These are phyloP conservation scores for Penicillium psychrosexuale DNA, from an alignment of 2,329 filamentous ascomycete species.

Conservation along the genomic window DNA sequence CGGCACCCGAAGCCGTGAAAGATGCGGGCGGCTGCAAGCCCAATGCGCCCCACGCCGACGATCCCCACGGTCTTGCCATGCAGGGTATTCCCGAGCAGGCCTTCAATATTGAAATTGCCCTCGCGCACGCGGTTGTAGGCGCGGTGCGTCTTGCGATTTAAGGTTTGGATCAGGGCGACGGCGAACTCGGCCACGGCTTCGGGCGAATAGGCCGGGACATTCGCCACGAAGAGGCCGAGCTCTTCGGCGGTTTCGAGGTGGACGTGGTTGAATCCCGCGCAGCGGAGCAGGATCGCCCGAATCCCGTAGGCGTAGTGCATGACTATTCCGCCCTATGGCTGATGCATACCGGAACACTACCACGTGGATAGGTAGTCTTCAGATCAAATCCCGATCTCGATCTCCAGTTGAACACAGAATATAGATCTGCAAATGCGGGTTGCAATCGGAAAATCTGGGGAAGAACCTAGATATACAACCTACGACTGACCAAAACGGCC, in stretches of 20 bases:
- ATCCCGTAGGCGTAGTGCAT: conserved; percentile 45
- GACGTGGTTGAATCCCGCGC: conserved; percentile 67
- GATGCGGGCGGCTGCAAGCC: conserved; percentile 59
- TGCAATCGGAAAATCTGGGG: neutral
- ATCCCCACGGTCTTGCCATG: conserved; percentile 65
- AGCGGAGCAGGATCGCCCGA: conserved; percentile 61
- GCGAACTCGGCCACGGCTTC: conserved; percentile 69
- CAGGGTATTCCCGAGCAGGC: conserved; percentile 57
- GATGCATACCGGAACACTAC: too few relatives aligned
- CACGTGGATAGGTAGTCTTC: too few relatives aligned
- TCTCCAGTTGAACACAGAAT: too few relatives aligned
- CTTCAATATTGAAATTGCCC: conserved; percentile 65
- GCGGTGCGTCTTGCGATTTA: conserved; percentile 66
- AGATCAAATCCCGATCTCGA: too few relatives aligned
- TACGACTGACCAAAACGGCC: neutral
- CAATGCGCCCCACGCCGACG: conserved; percentile 64
- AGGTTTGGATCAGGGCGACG: conserved; percentile 63
- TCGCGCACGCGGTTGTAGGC: conserved; percentile 67
- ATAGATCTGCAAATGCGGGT: neutral
- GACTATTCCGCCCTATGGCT: too few relatives aligned
- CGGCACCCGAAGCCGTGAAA: conserved; percentile 64
- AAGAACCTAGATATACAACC: neutral
- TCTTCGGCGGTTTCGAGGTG: conserved; percentile 56
- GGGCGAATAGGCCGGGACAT: conserved; percentile 66
- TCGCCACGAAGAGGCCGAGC: conserved; percentile 60